A percentile compares a stretch with the other conserved stretches of the same genome.
Evolutionary conservation across 441 rosid genomes (phyloP).

Genomic region (Bocquillonia castaneifolia): DNA sequence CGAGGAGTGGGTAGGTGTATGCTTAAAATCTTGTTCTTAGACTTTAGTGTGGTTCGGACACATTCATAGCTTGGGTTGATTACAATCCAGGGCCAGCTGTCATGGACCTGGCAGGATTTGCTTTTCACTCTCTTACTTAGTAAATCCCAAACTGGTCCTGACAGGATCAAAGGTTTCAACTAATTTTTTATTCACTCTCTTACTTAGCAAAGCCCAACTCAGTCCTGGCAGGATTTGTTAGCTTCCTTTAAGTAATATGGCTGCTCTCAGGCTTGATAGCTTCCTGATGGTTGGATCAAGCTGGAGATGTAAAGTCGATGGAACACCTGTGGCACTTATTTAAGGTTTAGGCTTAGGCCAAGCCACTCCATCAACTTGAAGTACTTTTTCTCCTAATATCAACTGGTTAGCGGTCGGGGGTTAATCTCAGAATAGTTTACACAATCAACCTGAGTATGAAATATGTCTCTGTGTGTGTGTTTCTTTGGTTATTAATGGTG

Average conservation of each 20-base stretch:
- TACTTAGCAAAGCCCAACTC: background rate
- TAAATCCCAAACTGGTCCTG: no score
- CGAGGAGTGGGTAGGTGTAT: slow-evolving; percentile 71
- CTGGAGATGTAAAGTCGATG: background rate
- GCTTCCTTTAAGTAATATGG: background rate
- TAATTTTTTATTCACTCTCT: background rate
- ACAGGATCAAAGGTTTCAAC: background rate
- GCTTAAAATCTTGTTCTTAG: slow-evolving; percentile 8
- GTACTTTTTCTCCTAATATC: background rate
- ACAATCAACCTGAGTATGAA: background rate
- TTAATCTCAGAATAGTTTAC: background rate
- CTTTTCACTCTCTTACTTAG: no score
- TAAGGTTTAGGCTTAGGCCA: background rate
- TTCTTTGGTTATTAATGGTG: background rate
- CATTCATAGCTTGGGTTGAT: background rate
- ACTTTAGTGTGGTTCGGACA: background rate
- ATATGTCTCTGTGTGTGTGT: background rate
- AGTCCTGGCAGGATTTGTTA: background rate
- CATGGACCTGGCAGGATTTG: no score
- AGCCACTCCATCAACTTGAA: background rate
- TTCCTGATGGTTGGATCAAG: background rate
- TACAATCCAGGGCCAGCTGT: background rate
- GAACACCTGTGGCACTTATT: background rate
- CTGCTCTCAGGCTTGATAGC: background rate
- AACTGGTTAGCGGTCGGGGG: background rate